Conservation (phyloP, 371 early-diverging fungal genomes). For the Circinella minor region DNA sequence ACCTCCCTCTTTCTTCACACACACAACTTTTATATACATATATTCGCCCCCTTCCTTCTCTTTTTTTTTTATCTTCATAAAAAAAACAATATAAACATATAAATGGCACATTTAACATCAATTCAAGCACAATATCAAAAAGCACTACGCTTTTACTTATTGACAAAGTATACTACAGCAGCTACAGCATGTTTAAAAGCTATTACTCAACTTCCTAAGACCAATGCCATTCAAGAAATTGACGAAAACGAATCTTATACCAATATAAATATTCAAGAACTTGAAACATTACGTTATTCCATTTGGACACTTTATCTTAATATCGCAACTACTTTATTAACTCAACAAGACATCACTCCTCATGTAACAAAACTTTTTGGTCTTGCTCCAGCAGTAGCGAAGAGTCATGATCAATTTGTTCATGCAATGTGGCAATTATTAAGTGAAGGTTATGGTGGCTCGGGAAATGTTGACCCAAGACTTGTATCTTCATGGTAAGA, state of each 20-base stretch:
- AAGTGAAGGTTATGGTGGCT: constrained; percentile 18
- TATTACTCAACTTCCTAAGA: constrained; percentile 3
- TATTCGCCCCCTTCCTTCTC: neutral
- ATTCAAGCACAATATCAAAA: constrained; percentile 20
- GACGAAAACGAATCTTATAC: neutral
- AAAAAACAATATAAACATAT: too few species aligned
- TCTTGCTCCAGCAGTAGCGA: constrained; percentile 8
- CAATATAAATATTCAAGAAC: neutral
- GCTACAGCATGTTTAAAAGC: constrained; percentile 22
- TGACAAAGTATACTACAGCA: constrained; percentile 26
- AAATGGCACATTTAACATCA: constrained; percentile 7
- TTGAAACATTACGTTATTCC: constrained; percentile 14
- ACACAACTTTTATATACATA: too few species aligned
- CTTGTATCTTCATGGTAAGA: constrained; percentile 45
- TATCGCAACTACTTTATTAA: constrained; percentile 32
- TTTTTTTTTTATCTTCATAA: neutral
- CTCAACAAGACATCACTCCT: constrained; percentile 11
- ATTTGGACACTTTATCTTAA: constrained; percentile 43
- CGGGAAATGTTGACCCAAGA: constrained; percentile 29
- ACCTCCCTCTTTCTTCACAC: neutral
- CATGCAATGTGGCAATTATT: constrained; percentile 33
- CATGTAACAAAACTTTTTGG: constrained; percentile 22
- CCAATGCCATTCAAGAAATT: neutral
- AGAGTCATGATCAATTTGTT: constrained; percentile 24
- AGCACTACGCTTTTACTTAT: constrained; percentile 22